phyloP scores from a whole-genome alignment of 805 yeast genomes.

The baker's yeast (Saccharomyces cerevisiae) region DNA sequence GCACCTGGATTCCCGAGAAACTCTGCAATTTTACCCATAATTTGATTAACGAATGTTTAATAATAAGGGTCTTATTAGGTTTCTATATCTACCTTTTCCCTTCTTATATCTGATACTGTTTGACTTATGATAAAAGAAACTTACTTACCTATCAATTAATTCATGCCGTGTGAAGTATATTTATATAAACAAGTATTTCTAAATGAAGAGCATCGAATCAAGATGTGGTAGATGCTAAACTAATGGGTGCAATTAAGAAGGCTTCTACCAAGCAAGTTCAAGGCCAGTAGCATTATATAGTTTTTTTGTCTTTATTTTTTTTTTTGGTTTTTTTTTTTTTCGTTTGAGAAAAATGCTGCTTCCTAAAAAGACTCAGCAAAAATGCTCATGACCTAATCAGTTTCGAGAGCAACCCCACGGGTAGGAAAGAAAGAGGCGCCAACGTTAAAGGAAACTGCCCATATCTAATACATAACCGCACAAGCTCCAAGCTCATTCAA shows the following conservation, averaged over 20 bases:
- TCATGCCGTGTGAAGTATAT: neutral
- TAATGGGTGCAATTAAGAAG: neutral
- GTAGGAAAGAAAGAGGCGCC: neutral
- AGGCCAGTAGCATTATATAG: neutral
- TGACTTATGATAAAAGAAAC: neutral
- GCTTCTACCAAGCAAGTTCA: neutral
- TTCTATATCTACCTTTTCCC: neutral
- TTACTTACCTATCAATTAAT: neutral
- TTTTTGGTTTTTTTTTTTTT: neutral
- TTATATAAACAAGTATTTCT: neutral
- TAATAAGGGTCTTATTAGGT: neutral
- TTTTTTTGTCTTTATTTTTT: neutral
- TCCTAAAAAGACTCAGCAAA: neutral
- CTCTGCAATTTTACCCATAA: conserved; percentile 15
- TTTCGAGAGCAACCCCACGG: neutral
- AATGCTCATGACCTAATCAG: neutral
- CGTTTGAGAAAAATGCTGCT: neutral
- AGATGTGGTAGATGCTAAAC: neutral
- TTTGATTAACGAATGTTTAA: neutral
- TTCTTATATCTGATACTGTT: neutral
- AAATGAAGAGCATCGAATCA: neutral
- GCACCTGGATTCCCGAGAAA: conserved; percentile 20
- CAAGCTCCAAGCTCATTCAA: neutral
- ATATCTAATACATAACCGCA: neutral
- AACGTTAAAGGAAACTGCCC: neutral